Conservation (phyloP, 495 filamentous ascomycete genomes). For the Neurospora hispaniola region DNA sequence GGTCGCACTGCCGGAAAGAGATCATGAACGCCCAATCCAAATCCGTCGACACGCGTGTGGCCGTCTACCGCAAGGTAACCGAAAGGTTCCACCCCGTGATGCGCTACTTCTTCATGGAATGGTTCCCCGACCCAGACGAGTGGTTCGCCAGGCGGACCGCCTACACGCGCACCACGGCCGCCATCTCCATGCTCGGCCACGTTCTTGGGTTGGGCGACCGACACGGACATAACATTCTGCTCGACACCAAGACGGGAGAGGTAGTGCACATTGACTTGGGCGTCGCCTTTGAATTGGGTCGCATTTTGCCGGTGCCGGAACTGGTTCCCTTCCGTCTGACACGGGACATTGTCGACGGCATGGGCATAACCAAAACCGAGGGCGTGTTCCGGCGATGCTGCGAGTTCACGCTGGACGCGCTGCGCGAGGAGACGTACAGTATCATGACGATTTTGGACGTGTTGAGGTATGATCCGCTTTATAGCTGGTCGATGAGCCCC, state of each 20-base stretch:
- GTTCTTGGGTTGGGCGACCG: constrained; percentile 91
- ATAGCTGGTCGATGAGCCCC: constrained; percentile 91
- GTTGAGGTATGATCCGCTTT: constrained; percentile 89
- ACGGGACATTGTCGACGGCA: constrained; percentile 91
- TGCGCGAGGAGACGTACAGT: constrained; percentile 82
- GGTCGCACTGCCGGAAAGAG: constrained; percentile 59
- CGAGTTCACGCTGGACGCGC: constrained; percentile 89
- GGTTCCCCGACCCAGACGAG: constrained; percentile 85
- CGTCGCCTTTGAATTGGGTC: constrained; percentile 91
- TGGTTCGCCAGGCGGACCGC: constrained; percentile 83
- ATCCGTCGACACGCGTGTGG: constrained; percentile 57
- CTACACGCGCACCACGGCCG: constrained; percentile 86
- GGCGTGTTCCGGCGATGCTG: constrained; percentile 94
- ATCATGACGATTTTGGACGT: constrained; percentile 98
- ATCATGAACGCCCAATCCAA: constrained; percentile 62
- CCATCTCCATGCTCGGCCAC: constrained; percentile 89
- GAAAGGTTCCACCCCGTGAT: constrained; percentile 87
- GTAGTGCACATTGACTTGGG: constrained; percentile 95
- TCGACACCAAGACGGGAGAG: constrained; percentile 84
- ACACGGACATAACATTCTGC: constrained; percentile 91
- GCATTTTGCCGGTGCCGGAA: constrained; percentile 85
- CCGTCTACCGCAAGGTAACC: constrained; percentile 60
- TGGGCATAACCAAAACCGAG: constrained; percentile 92
- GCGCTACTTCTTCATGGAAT: constrained; percentile 93
- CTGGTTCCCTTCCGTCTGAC: constrained; percentile 91